These are phyloP conservation scores for Penicillium sp. DNA, from an alignment of 2,329 filamentous ascomycete species.

Conservation along the genomic window DNA sequence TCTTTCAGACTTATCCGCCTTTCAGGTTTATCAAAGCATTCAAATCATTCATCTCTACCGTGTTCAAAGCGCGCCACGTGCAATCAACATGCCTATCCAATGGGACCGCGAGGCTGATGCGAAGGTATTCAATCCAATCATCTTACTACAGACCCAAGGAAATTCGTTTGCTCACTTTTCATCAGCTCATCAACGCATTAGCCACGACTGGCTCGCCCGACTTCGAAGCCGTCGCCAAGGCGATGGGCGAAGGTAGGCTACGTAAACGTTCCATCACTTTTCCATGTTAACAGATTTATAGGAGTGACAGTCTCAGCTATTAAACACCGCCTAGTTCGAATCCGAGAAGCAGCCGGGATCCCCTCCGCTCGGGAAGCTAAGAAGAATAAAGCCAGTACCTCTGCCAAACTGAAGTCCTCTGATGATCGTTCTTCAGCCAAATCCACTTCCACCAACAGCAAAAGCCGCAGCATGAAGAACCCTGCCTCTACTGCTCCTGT, in stretches of 20 bases:
- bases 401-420: background rate
- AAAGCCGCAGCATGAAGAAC: background rate
- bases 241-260: background rate
- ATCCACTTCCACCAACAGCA: background rate
- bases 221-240: background rate
- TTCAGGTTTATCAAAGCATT: too few relatives aligned
- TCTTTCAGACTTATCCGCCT: too few relatives aligned
- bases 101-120: background rate
- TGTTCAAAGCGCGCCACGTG: too few relatives aligned
- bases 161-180: background rate
- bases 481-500: background rate
- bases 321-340: slow-evolving; percentile 2
- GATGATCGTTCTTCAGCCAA: background rate
- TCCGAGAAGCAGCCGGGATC: slow-evolving; percentile 1
- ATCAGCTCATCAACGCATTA: background rate
- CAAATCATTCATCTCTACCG: background rate
- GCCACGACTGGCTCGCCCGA: background rate
- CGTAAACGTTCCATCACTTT: too few relatives aligned
- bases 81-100: background rate
- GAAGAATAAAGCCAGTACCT: background rate
- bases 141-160: background rate
- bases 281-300: background rate
- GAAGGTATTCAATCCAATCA: background rate
- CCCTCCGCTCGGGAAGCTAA: background rate
- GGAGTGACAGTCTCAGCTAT: background rate